Base-by-base conservation (phyloP, 2,329 filamentous ascomycete genomes). In the Dactylellina haptotyla region DNA sequence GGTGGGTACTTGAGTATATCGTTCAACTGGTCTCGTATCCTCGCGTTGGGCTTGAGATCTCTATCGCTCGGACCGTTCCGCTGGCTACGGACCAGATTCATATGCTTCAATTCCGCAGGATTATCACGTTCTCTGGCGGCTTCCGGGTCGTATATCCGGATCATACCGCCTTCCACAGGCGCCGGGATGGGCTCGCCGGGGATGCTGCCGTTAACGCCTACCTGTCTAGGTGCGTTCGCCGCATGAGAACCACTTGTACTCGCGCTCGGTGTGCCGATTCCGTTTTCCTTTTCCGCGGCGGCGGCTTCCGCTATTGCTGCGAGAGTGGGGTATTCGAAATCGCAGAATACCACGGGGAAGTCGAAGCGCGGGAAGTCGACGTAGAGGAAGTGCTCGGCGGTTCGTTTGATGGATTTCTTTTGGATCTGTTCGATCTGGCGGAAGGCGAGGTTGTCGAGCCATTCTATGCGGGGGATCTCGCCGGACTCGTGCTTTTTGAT, bases 401-500 rank as follows among this genome's bases (percentile, higher is more conserved):
- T 77, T n/a, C 74, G 56, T 64, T 78, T 76, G 3, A 63, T 70
- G 30, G 51, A 57, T 78, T 84, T 83, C 25, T 83, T 83, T 76
- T 87, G 84, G 25, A 84, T 82, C 81, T 91, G 95, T 82, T 97
- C 94, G 71, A 96, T 89, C 57, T 90, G 90, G 41, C 94, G 89
- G 80, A 96, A 99, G 1, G 97, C 93, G 77, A 98, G 86, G 78
- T 95, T 91, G 80, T 99, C 95, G 45, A 99, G 86, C 96, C 95
- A 99, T 78, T 96, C 92, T 51, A 97, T 90, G 14, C 93, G 88
- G 0, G 92, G 89, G 25, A 99, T 94, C 80, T 99, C 95, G 16
- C 93, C 93, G 90, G 97, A 96, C 80, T 99, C 96, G 79, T 98
- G 95, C 81, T 97, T 96, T 82, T 99, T 99, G 80, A 99, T 90